These are phyloP conservation scores for Hemileccinum impolitum DNA, from an alignment of 768 basidiomycete genomes.

Conservation along the genomic window DNA sequence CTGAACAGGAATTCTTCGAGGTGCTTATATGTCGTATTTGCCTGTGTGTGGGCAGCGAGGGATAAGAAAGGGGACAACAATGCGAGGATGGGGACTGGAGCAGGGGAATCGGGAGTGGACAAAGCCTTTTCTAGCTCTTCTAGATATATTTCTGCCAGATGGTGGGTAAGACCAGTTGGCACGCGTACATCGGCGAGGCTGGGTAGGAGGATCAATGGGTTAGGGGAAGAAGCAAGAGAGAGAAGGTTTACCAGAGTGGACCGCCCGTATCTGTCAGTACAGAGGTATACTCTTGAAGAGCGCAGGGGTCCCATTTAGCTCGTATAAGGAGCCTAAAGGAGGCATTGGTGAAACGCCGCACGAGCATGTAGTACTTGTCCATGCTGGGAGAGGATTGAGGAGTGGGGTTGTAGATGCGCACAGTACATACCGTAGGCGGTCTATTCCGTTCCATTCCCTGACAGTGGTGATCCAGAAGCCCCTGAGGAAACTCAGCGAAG, in stretches of 20 bases:
- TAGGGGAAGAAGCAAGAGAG: background rate
- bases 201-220: conserved; percentile 8
- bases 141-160: conserved; percentile 85
- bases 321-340: conserved; percentile 78
- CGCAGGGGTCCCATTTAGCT: conserved; percentile 57
- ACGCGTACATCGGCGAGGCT: conserved; percentile 72
- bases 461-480: conserved; percentile 93
- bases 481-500: conserved; percentile 71
- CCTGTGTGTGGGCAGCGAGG: conserved; percentile 66
- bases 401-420: background rate
- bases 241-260: conserved; percentile 67
- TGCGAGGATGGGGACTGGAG: conserved; percentile 48
- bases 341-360: conserved; percentile 83
- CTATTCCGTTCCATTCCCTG: conserved; percentile 92
- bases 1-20: conserved; percentile 64
- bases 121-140: conserved; percentile 81
- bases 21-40: conserved; percentile 66
- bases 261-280: conserved; percentile 70
- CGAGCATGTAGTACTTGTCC: conserved; percentile 97
- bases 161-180: conserved; percentile 76
- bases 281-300: conserved; percentile 59
- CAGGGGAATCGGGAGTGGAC: conserved; percentile 23
- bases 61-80: conserved; percentile 68
- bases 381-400: conserved; percentile 48
- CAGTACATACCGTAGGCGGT: conserved; percentile 70